phyloP scores from a whole-genome alignment of 2,329 filamentous ascomycete species.

The Fusarium annulatum region DNA sequence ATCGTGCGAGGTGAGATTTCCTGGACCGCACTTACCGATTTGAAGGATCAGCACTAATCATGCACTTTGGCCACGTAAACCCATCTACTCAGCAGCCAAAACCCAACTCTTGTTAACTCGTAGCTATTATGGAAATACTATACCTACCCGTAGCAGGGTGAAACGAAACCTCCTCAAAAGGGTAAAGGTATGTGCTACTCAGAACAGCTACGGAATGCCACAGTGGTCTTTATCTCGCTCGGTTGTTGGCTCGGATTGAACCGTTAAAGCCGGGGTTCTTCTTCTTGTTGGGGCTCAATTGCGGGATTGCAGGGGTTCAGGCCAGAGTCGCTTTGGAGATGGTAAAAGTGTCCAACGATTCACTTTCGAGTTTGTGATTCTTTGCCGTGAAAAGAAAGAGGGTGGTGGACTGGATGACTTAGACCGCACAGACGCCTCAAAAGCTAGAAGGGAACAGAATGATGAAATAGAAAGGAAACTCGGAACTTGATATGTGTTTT shows the following conservation, averaged over 20 bases:
- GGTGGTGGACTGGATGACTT: not conserved
- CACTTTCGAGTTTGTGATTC: not conserved
- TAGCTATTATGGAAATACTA: not conserved
- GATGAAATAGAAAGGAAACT: not conserved
- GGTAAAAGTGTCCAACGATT: not conserved
- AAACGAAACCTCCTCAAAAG: slow-evolving; percentile 5
- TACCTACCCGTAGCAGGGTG: not conserved
- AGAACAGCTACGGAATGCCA: slow-evolving; percentile 25
- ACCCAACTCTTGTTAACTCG: not conserved
- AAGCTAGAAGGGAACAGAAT: not conserved
- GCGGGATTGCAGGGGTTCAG: slow-evolving; percentile 9
- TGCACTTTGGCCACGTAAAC: slow-evolving; percentile 5
- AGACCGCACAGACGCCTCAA: not conserved
- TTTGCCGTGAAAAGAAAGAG: not conserved
- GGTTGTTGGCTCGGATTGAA: slow-evolving; percentile 13
- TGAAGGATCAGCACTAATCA: slow-evolving; percentile 18
- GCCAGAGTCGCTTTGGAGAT: not conserved
- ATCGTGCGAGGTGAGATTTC: slow-evolving; percentile 15
- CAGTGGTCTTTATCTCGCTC: slow-evolving; percentile 25
- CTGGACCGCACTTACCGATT: slow-evolving; percentile 14
- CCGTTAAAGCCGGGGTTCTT: slow-evolving; percentile 7
- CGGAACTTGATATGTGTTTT: slow-evolving; percentile 1
- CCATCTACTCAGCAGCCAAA: not conserved
- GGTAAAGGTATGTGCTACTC: not conserved
- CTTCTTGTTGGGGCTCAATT: slow-evolving; percentile 22